Evolutionary conservation across 176 grass and related monocot species (phyloP).

Genomic region (Elymus sibiricus): DNA sequence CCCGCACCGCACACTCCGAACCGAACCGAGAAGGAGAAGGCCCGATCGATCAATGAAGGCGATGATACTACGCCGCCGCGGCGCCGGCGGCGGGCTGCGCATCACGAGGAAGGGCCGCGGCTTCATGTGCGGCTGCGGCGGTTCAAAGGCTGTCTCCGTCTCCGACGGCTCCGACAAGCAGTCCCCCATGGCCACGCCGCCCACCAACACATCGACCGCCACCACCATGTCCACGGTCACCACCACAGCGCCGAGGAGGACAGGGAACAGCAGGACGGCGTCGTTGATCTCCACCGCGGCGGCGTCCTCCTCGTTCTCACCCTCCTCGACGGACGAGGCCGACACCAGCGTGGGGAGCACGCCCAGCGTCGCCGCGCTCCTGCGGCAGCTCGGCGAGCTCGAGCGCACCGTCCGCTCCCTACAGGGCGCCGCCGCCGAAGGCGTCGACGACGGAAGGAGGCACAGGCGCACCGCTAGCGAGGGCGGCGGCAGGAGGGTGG

Average conservation of each 20-base stretch:
- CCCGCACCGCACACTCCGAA: background rate
- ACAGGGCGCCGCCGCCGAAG: background rate
- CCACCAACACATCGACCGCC: background rate
- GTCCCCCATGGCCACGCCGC: slow-evolving; percentile 37
- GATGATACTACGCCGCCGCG: slow-evolving; percentile 12
- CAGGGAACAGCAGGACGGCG: background rate
- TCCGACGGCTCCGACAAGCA: slow-evolving; percentile 50
- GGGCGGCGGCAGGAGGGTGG: slow-evolving; percentile 36
- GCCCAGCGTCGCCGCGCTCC: slow-evolving; percentile 59
- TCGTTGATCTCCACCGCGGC: background rate
- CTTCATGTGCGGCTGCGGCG: slow-evolving; percentile 60
- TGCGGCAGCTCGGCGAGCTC: slow-evolving; percentile 63
- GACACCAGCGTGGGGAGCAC: slow-evolving; percentile 46
- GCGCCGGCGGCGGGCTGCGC: slow-evolving; percentile 6
- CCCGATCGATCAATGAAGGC: slow-evolving; percentile 20
- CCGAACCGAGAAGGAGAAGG: background rate
- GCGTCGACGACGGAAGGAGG: background rate
- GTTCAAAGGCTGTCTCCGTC: slow-evolving; percentile 45
- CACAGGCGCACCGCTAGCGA: slow-evolving; percentile 50
- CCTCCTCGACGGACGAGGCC: slow-evolving; percentile 17
- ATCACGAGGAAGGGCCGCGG: slow-evolving; percentile 41
- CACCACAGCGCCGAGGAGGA: background rate
- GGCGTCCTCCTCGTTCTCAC: slow-evolving; percentile 30
- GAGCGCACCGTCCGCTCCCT: slow-evolving; percentile 43
- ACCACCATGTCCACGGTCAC: background rate